Evolutionary conservation across 169 alveolate species (phyloP), one percentile per base, ranked within the genome.

Genomic region (Fabrea salina): DNA sequence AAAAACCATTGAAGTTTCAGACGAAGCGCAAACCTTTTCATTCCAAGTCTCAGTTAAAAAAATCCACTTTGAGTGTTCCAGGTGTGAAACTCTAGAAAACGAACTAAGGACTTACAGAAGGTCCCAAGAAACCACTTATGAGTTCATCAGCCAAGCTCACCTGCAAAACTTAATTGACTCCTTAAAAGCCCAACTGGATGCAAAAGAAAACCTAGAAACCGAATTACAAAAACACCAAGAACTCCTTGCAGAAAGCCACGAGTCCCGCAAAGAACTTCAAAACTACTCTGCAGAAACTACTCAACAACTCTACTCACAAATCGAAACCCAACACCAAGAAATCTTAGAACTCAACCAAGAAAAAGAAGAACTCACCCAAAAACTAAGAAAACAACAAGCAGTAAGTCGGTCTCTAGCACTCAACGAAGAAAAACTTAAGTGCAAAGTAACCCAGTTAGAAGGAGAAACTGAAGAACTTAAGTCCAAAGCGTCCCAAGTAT

Each of bases 211-310:
- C 16, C 30, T 47, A n/a, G 56, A 47, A 47, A n/a, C 19, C 19
- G 56, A 47, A 47, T 47, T 47, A 47, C 16, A 47, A 1, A 51
- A 61, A 5, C 22, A 16, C 1, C 16, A 13, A 30, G 74, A 27
- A 61, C 11, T 33, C 19, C 51, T 61, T 16, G 74, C 32, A 0
- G 37, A 61, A 61, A 61, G 74, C 50, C 13, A 61, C 50, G 39
- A 61, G 25, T 61, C 74, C 11, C 16, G 74, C n/a, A 27, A 30
- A 61, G 74, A 61, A 16, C 74, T 61, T 16, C 74, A 61, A 37
- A 27, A 35, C 54, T 33, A 25, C 25, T 33, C 39, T 3, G 49
- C 32, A 27, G 74, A 61, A 61, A 61, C 74, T n/a, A 61, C 74
- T 61, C 51, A 61, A 3, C 74, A 61, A 3, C 50, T 61, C 19